Evolutionary conservation across 768 basidiomycete genomes (phyloP).

Genomic region (Mycena belliarum): DNA sequence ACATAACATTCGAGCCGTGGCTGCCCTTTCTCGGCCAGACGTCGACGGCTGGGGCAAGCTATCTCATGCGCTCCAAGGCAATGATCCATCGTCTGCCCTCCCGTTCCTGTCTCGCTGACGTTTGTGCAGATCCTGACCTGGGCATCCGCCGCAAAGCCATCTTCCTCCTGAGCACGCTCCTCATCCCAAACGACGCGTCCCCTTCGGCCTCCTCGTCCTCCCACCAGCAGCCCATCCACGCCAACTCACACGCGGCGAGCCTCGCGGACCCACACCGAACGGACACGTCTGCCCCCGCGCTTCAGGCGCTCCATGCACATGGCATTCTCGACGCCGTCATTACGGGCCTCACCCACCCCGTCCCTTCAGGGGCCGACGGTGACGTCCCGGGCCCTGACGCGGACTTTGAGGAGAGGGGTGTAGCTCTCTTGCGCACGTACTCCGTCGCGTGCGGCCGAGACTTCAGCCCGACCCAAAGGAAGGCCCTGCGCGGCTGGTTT

Average conservation of each 20-base stretch:
- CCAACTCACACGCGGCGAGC: conserved; percentile 73
- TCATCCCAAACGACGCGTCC: conserved; percentile 47
- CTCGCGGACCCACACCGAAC: conserved; percentile 54
- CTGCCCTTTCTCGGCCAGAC: conserved; percentile 44
- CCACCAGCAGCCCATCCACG: conserved; percentile 45
- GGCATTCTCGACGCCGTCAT: conserved; percentile 53
- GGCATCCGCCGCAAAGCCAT: conserved; percentile 74
- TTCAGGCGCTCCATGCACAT: conserved; percentile 49
- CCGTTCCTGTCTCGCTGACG: background rate
- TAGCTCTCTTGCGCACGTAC: conserved; percentile 60
- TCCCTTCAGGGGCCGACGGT: conserved; percentile 69
- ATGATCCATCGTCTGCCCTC: conserved; percentile 8
- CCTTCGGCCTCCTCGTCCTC: conserved; percentile 26
- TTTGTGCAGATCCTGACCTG: conserved; percentile 68
- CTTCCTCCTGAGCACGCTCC: conserved; percentile 74
- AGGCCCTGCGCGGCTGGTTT: conserved; percentile 30
- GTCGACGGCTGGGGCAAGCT: conserved; percentile 67
- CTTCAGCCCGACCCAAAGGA: conserved; percentile 33
- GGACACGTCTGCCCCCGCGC: conserved; percentile 49
- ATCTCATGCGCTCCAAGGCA: conserved; percentile 63
- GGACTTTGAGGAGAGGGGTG: conserved; percentile 66
- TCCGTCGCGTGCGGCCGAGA: conserved; percentile 39
- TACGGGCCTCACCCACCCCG: conserved; percentile 50
- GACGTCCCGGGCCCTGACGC: conserved; percentile 56
- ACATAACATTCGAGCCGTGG: conserved; percentile 71